Evolutionary conservation across 352 stramenopile genomes (phyloP).

Genomic region (Pythium dissotocum): DNA sequence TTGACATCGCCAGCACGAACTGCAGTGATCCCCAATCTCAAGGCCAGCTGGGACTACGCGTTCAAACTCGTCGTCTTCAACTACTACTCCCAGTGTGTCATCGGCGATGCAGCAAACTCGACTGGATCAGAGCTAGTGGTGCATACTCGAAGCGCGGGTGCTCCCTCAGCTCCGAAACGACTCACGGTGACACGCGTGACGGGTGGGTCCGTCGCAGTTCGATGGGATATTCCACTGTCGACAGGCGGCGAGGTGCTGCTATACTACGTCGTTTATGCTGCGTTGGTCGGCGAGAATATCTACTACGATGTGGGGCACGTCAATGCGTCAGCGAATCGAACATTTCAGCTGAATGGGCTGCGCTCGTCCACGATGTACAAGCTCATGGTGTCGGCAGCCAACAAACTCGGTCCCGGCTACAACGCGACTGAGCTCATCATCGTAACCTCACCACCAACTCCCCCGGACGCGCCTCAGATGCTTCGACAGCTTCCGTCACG

Average conservation of each 20-base stretch:
- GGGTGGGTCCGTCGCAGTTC: conserved; percentile 43
- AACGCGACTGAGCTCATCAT: conserved; percentile 38
- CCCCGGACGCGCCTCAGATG: conserved; percentile 35
- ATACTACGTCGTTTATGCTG: conserved; percentile 38
- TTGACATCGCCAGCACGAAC: conserved; percentile 23
- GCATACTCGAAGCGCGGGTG: conserved; percentile 35
- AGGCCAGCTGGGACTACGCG: conserved; percentile 43
- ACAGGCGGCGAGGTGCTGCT: conserved; percentile 33
- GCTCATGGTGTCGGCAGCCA: conserved; percentile 42
- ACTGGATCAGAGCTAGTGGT: conserved; percentile 39
- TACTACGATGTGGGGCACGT: conserved; percentile 21
- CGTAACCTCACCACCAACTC: conserved; percentile 32
- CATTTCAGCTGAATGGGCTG: conserved; percentile 34
- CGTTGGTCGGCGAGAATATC: not conserved
- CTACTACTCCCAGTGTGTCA: conserved; percentile 42
- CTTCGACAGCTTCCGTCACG: conserved; percentile 29
- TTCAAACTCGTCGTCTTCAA: conserved; percentile 52
- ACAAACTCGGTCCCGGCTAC: conserved; percentile 34
- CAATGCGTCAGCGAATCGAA: conserved; percentile 7
- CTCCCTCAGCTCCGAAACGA: conserved; percentile 47
- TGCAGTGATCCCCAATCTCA: conserved; percentile 34
- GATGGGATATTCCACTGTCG: conserved; percentile 49
- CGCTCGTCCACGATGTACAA: conserved; percentile 31
- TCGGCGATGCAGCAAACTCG: conserved; percentile 25
- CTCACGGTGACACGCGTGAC: conserved; percentile 30